These are phyloP conservation scores for Paraconiothyrium brasiliense DNA, from an alignment of 2,329 filamentous ascomycete genomes.

Conservation along the genomic window DNA sequence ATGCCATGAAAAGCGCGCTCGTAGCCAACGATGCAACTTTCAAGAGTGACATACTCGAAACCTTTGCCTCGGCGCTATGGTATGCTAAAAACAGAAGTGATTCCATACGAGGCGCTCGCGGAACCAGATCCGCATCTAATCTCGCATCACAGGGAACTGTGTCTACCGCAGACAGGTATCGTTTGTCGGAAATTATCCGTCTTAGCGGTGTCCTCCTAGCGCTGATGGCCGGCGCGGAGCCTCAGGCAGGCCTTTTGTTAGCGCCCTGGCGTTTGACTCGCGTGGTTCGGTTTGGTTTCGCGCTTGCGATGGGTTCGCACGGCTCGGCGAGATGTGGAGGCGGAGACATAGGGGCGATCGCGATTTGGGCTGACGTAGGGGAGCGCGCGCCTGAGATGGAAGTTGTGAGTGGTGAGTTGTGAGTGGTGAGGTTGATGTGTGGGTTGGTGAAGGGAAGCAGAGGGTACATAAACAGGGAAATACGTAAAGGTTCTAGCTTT, in stretches of 20 bases:
- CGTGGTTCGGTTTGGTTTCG: neutral
- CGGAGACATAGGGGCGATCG: conserved; percentile 5
- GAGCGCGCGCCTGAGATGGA: neutral
- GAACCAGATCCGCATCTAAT: conserved; percentile 10
- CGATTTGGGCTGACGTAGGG: neutral
- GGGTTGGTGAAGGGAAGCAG: no score
- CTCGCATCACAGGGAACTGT: neutral
- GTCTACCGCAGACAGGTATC: no score
- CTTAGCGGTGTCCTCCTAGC: neutral
- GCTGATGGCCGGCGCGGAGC: conserved; percentile 1
- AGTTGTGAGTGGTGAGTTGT: neutral
- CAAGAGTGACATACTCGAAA: no score
- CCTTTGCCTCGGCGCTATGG: no score
- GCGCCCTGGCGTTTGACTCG: conserved; percentile 4
- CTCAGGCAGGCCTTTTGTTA: neutral
- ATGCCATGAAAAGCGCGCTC: no score
- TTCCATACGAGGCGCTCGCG: neutral
- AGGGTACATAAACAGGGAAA: no score
- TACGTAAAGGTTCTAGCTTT: no score
- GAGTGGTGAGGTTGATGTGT: no score
- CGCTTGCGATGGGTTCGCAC: conserved; percentile 15
- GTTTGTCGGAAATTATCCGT: conserved; percentile 9
- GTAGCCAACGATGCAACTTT: no score
- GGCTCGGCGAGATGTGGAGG: conserved; percentile 10
- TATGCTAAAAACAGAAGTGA: neutral